Evolutionary conservation across 176 grass and related monocot genomes (phyloP), one percentile per base, ranked within the genome.

Genomic region (Miscanthus lutarioriparius): DNA sequence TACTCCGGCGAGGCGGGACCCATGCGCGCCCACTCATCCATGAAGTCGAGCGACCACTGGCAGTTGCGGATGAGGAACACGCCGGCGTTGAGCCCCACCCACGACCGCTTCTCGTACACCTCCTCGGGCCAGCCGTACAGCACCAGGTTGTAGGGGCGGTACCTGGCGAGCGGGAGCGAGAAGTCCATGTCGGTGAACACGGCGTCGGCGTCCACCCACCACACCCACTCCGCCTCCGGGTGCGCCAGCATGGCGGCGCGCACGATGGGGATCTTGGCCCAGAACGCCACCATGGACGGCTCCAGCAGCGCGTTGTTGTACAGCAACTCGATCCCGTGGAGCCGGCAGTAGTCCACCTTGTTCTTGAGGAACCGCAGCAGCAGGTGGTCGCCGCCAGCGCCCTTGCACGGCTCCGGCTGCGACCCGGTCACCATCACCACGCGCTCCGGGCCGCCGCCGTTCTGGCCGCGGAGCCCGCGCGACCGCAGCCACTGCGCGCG

Each of bases 131-230:
- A 89, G 37, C 92, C 95, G 66, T 97, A 82, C 0, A 92, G n/a
- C 26, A 97, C 78, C 1, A 97, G 72, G 77, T 93, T 90, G 47
- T 79, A 40, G n/a, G 10, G 11, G 17, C 0, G 17, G 67, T 92
- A 92, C 1, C 38, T 59, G 8, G 2, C 20, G 0, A 98, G 83
- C 2, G 91, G 93, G 0, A 85, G 89, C 5, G 83, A 27, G 89
- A 95, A 95, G 73, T 95, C 93, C 96, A 95, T 98, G 91, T 98
- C 93, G 15, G 89, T 98, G 88, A 98, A 38, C 5, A 90, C 86
- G 53, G 96, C 93, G 79, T 98, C 96, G 10, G 89, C 87, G 80
- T 98, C 91, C 22, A 98, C 89, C 96, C 92, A 98, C 96, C 93
- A 98, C 6, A 98, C 47, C 96, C 91, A 97, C 51, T 97, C 95